Evolutionary conservation across 108 stramenopile genomes (phyloP), one percentile per base, ranked within the genome.

Genomic region (Cyclotella kingstonii): DNA sequence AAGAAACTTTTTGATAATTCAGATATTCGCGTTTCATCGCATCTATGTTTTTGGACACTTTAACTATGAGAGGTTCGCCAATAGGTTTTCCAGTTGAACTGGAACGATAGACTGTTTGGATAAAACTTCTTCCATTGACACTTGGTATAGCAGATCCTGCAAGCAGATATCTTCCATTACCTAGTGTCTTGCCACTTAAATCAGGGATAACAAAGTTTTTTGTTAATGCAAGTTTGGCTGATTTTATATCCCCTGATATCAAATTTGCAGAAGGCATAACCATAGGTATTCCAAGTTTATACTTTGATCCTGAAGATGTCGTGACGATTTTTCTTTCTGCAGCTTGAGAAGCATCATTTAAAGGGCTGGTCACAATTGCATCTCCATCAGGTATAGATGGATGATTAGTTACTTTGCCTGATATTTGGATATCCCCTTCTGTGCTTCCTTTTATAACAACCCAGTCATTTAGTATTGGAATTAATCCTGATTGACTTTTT

Each of bases 341-440:
- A 4, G 81, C 80, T 31, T 50, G 40, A 6, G 71, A 43, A 2
- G 85, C 66, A 59, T 86, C 69, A 25, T 62, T 29, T 7, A 89
- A 47, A 2, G 87, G 84, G 50, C 82, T 84, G 6, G 92, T 93
- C 0, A 81, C 83, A 36, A 93, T 86, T 8, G 78, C 73, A 60
- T 90, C 85, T 5, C 88, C 88, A 66, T 93, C 89, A 33, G 73
- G 67, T 57, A 93, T 85, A 5, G 68, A 55, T 10, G 84, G 86
- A 50, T 93, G 89, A 47, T 79, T 79, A 4, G 57, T 63, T 7
- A 89, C 84, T 22, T 71, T 81, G 54, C 90, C 90, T 2, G 72
- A 73, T 46, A 73, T 73, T 46, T 80, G 62, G 11, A 89, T 43
- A 55, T 81, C 73, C 15, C 85, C 90, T 3, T 70, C 72, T 10